Conservation (phyloP, 1,284 basidiomycete genomes). For the Coniferiporia weirii region DNA sequence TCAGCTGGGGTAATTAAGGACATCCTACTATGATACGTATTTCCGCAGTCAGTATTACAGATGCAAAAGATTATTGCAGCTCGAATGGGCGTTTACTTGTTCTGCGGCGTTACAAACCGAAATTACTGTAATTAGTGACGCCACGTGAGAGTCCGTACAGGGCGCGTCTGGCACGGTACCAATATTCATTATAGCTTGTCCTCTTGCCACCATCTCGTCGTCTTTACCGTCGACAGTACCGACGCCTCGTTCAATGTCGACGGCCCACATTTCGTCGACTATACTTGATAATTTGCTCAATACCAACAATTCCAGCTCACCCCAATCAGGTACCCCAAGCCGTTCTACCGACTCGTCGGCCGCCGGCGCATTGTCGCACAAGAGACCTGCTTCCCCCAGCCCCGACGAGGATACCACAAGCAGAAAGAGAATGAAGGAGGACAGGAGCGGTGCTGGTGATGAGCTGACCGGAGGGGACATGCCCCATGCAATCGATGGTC, state of each 20-base stretch:
- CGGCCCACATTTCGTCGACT: neutral
- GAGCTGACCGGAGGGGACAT: constrained; percentile 11
- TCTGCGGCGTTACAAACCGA: too few relatives aligned
- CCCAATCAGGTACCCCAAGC: neutral
- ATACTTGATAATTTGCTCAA: neutral
- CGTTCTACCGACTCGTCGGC: neutral
- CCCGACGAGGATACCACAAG: constrained; percentile 36
- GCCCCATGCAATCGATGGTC: constrained; percentile 24
- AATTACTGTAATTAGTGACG: neutral
- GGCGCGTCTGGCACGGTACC: neutral
- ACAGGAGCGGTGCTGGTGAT: constrained; percentile 25
- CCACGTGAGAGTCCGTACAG: neutral
- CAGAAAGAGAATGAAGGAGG: constrained; percentile 58
- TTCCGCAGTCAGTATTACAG: too few relatives aligned
- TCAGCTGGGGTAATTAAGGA: too few relatives aligned
- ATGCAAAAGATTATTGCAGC: too few relatives aligned
- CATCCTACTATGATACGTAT: too few relatives aligned
- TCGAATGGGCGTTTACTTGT: too few relatives aligned
- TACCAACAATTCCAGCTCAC: neutral
- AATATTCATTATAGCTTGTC: constrained; percentile 2
- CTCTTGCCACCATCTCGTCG: constrained; percentile 7
- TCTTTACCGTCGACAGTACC: neutral
- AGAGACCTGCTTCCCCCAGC: constrained; percentile 12
- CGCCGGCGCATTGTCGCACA: constrained; percentile 2
- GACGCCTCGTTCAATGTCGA: constrained; percentile 5